Base-by-base conservation (phyloP, 1,139 yeast genomes). In the Schizosaccharomyces versatilis region DNA sequence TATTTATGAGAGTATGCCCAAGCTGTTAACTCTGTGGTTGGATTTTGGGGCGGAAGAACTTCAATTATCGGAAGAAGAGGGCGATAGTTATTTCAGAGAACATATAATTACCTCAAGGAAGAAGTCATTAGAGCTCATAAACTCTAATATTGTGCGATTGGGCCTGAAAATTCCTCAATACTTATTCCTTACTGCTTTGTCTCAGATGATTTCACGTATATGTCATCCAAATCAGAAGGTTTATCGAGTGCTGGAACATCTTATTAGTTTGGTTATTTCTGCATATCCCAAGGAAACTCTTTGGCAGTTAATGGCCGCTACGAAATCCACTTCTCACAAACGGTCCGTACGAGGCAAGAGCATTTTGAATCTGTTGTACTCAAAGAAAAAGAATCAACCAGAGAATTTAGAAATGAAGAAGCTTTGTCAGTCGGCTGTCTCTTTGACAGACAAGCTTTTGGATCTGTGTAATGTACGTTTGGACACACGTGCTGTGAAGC, bases 21-120 rank as follows among this genome's bases (percentile, higher is more conserved):
- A 86, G 64, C 76, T 86, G 36, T 74, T 90, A 6, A 88, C 96
- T 0, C 74, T 86, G 17, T 93, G 98, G 98, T 71, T 93, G 17
- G 96, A 90, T 62, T 84, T 81, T 65, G 83, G 88, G 1, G 77
- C 57, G 58, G 41, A 47, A 38, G 58, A 52, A 17, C 39, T 51
- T 10, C 51, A 51, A 38, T 32, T 49, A 14, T 14, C 54, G n/a
- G 36, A 41, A 40, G 54, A 41, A 17, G 47, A 39, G 12, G 47
- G 54, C 6, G 44, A 41, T 12, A 39, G 17, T n/a, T 36, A 41
- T 24, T 40, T 36, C 38, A 24, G 47, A n/a, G 55, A 53, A 17
- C 52, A 51, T n/a, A 44, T 47, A 6, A 47, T 58, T 41, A 57
- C 57, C 32, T 56, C 58, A 17, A 60, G 66, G 54, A 60, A 61